phyloP scores from a whole-genome alignment of 1,284 basidiomycete species.

The Sporisorium reilianum region DNA sequence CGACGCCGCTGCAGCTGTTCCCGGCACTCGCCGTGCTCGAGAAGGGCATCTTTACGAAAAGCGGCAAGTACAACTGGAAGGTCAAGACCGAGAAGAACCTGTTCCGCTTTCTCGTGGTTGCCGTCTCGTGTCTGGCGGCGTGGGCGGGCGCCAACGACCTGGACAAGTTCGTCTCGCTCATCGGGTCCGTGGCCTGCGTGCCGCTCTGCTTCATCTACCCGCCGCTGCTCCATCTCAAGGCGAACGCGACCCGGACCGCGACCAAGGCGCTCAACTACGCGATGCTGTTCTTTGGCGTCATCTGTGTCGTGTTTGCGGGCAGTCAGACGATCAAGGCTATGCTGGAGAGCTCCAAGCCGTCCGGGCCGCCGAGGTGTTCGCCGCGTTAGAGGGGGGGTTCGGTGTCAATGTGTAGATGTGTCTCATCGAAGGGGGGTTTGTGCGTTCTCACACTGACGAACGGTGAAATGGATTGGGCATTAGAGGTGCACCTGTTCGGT shows the following conservation, averaged over 20 bases:
- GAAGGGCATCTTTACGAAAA: conserved; percentile 86
- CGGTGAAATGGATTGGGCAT: background rate
- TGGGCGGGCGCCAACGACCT: conserved; percentile 89
- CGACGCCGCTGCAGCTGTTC: conserved; percentile 90
- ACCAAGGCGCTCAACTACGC: conserved; percentile 81
- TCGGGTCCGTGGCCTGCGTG: conserved; percentile 93
- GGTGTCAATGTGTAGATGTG: background rate
- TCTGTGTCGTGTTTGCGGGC: conserved; percentile 87
- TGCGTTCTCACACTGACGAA: background rate
- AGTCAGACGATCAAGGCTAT: conserved; percentile 74
- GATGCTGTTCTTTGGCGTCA: conserved; percentile 83
- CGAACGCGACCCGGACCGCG: conserved; percentile 77
- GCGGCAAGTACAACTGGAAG: conserved; percentile 81
- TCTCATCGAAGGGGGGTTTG: background rate
- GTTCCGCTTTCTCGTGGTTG: conserved; percentile 83
- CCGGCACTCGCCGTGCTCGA: conserved; percentile 97
- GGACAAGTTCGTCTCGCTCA: conserved; percentile 95
- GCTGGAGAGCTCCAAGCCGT: conserved; percentile 31
- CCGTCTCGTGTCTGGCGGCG: conserved; percentile 81
- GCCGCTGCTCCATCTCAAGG: conserved; percentile 91
- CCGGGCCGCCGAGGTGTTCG: conserved; percentile 29
- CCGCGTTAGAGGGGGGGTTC: conserved; percentile 19
- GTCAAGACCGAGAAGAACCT: conserved; percentile 88
- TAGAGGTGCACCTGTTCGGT: background rate
- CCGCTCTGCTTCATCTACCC: conserved; percentile 93